Base-by-base conservation (phyloP, 345 rosid species). In the Gossypium raimondii region DNA sequence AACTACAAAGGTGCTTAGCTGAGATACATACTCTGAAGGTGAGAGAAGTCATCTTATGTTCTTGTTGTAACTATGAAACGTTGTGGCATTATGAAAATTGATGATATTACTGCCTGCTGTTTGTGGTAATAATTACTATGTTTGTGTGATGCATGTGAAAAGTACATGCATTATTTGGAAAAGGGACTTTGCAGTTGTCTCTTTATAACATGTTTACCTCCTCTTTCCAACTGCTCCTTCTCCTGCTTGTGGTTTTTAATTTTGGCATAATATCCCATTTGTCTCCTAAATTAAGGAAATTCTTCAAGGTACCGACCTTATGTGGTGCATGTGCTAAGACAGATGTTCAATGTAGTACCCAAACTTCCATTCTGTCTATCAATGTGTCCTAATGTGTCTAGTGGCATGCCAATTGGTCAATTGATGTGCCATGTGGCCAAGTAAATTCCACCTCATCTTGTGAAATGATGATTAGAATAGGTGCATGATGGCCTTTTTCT, bases 11-110 rank as follows among this genome's bases (percentile, higher is more conserved):
- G 64, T 89, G 91, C 82, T 80, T 87, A 75, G 81, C 83, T 66
- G 93, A 92, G 79, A 92, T 94, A 51, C 85, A 89, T 47, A 78
- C 82, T 60, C 78, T 94, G 76, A 89, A 92, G 92, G 96, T 87
- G 58, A 81, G 85, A 57, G 57, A 56, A 69, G 29, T 77, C 27
- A 2, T 13, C 43, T 24, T 45, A 51, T 9, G 45, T 20, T 20
- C 67, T 74, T 67, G 24, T 63, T 76, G 20, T 61, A 77, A 72
- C 14, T 47, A 43, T 48, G 43, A 11, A 57, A 34, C 4, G 38
- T n/a, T 61, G n/a, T n/a, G 10, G 45, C 25, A 38, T 38, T n/a
- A 64, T 64, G 68, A 64, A 38, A 17, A 24, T n/a, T 8, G 24
- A 24, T 47, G 12, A 12, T 24, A 13, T 48, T 48, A 16, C 57